Conservation (phyloP, 2,329 filamentous ascomycete genomes). For the Colletotrichum limetticola region DNA sequence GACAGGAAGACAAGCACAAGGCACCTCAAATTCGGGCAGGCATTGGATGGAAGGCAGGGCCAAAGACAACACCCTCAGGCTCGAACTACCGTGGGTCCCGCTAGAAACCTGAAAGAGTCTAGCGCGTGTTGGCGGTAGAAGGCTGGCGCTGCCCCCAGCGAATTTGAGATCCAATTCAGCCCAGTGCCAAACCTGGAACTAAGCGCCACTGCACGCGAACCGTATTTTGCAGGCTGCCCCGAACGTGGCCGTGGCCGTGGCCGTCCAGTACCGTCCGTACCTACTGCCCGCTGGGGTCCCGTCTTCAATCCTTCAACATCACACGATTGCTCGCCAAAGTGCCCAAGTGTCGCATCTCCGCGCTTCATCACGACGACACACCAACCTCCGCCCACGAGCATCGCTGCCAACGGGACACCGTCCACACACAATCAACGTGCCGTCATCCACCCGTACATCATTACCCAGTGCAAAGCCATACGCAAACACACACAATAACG, state of each 20-base stretch:
- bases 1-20: no score
- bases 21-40: no score
- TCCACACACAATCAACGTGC: not conserved
- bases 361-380: slow-evolving; percentile 10
- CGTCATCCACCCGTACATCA: not conserved
- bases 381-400: not conserved
- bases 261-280: no score
- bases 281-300: slow-evolving; percentile 6
- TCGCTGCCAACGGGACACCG: no score
- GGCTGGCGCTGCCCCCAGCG: slow-evolving; percentile 16
- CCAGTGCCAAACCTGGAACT: slow-evolving; percentile 10
- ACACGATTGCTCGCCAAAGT: slow-evolving; percentile 27
- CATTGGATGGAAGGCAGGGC: not conserved
- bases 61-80: not conserved
- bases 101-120: slow-evolving; percentile 9
- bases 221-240: slow-evolving; percentile 33
- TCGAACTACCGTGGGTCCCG: slow-evolving; percentile 30
- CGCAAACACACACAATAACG: slow-evolving; percentile 4
- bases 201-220: slow-evolving; percentile 36
- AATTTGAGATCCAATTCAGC: slow-evolving; percentile 26
- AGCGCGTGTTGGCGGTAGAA: slow-evolving; percentile 25
- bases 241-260: slow-evolving; percentile 16
- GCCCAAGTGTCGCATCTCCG: slow-evolving; percentile 26
- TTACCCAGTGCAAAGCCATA: not conserved
- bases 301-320: slow-evolving; percentile 38